A percentile compares a stretch with the other conserved stretches of the same genome.
These are phyloP conservation scores for Candida pini DNA, from an alignment of 805 yeast genomes.

Conservation along the genomic window DNA sequence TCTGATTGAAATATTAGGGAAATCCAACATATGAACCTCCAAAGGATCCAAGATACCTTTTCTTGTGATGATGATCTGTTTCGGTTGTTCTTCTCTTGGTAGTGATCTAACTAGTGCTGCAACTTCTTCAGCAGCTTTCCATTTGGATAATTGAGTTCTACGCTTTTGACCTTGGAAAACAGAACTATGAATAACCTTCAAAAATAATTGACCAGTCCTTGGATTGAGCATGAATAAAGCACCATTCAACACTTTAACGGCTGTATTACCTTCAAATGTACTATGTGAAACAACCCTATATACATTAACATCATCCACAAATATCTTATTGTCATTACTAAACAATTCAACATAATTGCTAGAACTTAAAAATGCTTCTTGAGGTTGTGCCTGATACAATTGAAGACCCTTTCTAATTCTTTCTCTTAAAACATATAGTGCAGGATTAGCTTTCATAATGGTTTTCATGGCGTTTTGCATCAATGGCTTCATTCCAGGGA, in stretches of 20 bases:
- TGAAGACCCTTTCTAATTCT: constrained; percentile 92
- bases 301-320: constrained; percentile 91
- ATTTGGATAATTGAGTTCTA: constrained; percentile 85
- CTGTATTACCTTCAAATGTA: constrained; percentile 87
- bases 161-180: constrained; percentile 98
- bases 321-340: constrained; percentile 74
- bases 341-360: constrained; percentile 87
- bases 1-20: constrained; percentile 85
- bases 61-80: constrained; percentile 83
- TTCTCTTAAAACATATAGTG: constrained; percentile 84
- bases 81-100: constrained; percentile 92
- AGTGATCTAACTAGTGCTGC: constrained; percentile 84
- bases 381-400: constrained; percentile 88
- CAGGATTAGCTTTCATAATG: constrained; percentile 92
- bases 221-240: constrained; percentile 88
- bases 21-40: constrained; percentile 95
- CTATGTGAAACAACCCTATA: constrained; percentile 88
- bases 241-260: constrained; percentile 92
- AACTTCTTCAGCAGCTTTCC: constrained; percentile 98
- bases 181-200: constrained; percentile 87
- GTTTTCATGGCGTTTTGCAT: constrained; percentile 89
- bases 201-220: constrained; percentile 79
- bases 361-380: constrained; percentile 84
- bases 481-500: constrained; percentile 87
- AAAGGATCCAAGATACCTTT: constrained; percentile 91